Evolutionary conservation across 148 eudicot species (phyloP).

Genomic region (Camellia japonica): DNA sequence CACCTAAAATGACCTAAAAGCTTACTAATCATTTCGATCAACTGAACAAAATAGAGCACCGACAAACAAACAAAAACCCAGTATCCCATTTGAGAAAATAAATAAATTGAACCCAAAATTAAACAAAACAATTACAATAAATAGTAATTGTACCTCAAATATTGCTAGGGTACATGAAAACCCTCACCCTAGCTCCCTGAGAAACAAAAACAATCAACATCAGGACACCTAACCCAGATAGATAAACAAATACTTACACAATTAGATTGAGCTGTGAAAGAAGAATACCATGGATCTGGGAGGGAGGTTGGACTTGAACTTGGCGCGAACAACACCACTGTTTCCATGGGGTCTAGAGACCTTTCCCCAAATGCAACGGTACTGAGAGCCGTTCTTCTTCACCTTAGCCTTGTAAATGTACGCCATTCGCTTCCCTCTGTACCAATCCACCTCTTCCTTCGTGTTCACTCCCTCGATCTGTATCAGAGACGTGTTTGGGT

Average conservation of each 20-base stretch:
- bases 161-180: slow-evolving; percentile 56
- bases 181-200: slow-evolving; percentile 48
- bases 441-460: slow-evolving; percentile 42
- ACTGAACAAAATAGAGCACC: no score
- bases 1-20: no score
- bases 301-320: slow-evolving; percentile 52
- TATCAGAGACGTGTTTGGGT: slow-evolving; percentile 31
- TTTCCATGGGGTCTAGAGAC: slow-evolving; percentile 51
- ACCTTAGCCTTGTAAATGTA: slow-evolving; percentile 52
- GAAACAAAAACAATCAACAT: background rate
- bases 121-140: no score
- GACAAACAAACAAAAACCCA: no score
- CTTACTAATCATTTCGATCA: no score
- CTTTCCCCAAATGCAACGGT: slow-evolving; percentile 57
- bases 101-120: no score
- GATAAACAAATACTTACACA: background rate
- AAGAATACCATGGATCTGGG: slow-evolving; percentile 45
- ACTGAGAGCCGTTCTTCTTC: slow-evolving; percentile 43
- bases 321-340: slow-evolving; percentile 48
- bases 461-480: slow-evolving; percentile 43
- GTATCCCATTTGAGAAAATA: no score
- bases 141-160: slow-evolving; percentile 31
- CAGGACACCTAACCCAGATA: no score
- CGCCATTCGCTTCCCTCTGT: slow-evolving; percentile 41
- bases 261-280: background rate